Base-by-base conservation (phyloP, 768 basidiomycete genomes). In the Serendipita indica region DNA sequence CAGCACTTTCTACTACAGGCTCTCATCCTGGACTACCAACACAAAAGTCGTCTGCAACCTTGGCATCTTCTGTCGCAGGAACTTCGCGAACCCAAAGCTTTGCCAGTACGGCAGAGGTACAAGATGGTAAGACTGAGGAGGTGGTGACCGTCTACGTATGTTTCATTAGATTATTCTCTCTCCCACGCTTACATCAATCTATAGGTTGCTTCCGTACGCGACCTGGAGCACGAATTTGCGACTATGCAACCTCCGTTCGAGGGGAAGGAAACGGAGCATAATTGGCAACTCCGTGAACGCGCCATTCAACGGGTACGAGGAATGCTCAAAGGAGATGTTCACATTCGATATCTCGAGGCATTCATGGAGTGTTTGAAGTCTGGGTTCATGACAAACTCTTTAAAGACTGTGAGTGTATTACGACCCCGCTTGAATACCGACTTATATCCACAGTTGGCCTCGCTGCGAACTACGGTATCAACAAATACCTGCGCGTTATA, bases 251-350 rank as follows among this genome's bases (percentile, higher is more conserved):
- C 86, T 57, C 72, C 76, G 32, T 98, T 96, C 65, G 88, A 89
- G 72, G 96, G 94, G n/a, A 94, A 81, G 72, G 94, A 99, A 72
- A 86, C 87, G 0, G 94, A 99, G 67, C 89, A 93, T 62, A 99
- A 99, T 64, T 99, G 94, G 94, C 75, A 79, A 39, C 72, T 75
- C 28, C 79, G 94, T 60, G 94, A 99, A 62, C 78, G 77, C 63
- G 77, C 85, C 7, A 76, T 93, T 61, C 74, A 79, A 39, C 77
- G 81, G 16, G 84, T 97, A 5, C 79, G 92, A 41, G 88, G 92
- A 16, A 90, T 96, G 87, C 71, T 97, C 59, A 85, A 83, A 66
- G 90, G 90, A 27, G 88, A 87, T 35, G 85, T 86, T 2, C 82
- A 88, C 67, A 68, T 73, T 32, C 79, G 86, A 59, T 91, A 82